Conservation (phyloP, 2,329 filamentous ascomycete genomes). For the Hirsutella thompsonii region DNA sequence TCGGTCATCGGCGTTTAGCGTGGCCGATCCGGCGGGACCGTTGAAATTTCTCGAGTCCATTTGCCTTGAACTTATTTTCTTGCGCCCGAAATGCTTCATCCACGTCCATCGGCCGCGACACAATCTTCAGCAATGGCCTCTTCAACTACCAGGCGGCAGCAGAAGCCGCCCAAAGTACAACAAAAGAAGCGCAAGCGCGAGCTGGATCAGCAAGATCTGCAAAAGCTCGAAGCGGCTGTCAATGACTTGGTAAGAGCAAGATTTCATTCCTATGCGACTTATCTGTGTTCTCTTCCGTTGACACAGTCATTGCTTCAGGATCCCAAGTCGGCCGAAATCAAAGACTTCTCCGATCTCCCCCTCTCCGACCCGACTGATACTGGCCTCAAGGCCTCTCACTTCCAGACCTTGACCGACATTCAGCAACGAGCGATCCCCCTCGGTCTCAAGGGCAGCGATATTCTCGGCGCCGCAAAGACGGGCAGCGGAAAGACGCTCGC, state of each 20-base stretch:
- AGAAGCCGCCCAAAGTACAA: conserved; percentile 18
- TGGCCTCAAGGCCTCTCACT: conserved; percentile 78
- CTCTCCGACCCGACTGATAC: conserved; percentile 68
- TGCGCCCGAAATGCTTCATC: no score
- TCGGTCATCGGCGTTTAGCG: conserved; percentile 1
- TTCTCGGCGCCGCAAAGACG: conserved; percentile 90
- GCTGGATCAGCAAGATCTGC: conserved; percentile 21
- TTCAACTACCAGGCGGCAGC: conserved; percentile 10
- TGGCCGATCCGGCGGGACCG: neutral
- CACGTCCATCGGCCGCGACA: no score
- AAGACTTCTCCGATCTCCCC: conserved; percentile 71
- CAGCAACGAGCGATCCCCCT: conserved; percentile 81
- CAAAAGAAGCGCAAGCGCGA: conserved; percentile 23
- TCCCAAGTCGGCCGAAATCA: conserved; percentile 41
- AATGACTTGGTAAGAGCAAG: conserved; percentile 20
- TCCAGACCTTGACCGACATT: conserved; percentile 81
- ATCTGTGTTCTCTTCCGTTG: no score
- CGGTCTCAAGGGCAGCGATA: conserved; percentile 73
- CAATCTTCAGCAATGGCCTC: conserved; percentile 15
- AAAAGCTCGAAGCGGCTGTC: conserved; percentile 19
- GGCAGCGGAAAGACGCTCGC: conserved; percentile 92
- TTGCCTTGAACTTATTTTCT: no score
- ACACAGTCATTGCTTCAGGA: no score
- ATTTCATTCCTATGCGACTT: no score
- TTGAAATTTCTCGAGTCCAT: neutral